phyloP scores from a whole-genome alignment of 371 early-diverging fungal species.

The Syncephalastrum contaminatum region DNA sequence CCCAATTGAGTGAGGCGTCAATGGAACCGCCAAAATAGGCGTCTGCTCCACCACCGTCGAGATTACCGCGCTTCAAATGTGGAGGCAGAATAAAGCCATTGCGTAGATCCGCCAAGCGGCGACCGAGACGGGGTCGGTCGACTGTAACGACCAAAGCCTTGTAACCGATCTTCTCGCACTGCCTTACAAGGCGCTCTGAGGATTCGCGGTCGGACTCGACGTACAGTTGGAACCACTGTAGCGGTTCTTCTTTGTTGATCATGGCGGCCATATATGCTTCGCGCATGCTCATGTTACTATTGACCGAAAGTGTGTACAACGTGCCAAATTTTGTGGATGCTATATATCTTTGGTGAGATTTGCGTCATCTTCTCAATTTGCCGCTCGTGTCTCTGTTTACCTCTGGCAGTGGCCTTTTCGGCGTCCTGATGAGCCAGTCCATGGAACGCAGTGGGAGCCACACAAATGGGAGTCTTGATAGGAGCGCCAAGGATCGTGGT shows the following conservation, averaged over 20 bases:
- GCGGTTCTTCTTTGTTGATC: conserved; percentile 32
- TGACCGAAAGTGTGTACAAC: conserved; percentile 47
- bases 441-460: conserved; percentile 48
- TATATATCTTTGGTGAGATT: neutral
- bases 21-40: conserved; percentile 24
- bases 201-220: conserved; percentile 61
- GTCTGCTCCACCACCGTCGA: conserved; percentile 12
- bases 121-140: conserved; percentile 71
- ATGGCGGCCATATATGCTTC: conserved; percentile 29
- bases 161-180: conserved; percentile 64
- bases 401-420: conserved; percentile 52
- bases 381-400: conserved; percentile 4
- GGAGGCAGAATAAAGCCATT: conserved; percentile 47
- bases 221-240: conserved; percentile 78
- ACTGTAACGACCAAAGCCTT: conserved; percentile 74
- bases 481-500: conserved; percentile 23
- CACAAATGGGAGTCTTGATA: conserved; percentile 22
- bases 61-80: conserved; percentile 13
- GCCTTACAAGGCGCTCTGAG: conserved; percentile 51
- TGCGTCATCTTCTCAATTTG: neutral
- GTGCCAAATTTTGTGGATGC: conserved; percentile 28
- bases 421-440: conserved; percentile 61
- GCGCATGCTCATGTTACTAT: conserved; percentile 54
- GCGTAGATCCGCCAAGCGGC: conserved; percentile 57
- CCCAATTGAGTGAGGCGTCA: conserved; percentile 57